Evolutionary conservation across 78 protist genomes (phyloP).

Genomic region (Dictyostelium brefeldianum): DNA sequence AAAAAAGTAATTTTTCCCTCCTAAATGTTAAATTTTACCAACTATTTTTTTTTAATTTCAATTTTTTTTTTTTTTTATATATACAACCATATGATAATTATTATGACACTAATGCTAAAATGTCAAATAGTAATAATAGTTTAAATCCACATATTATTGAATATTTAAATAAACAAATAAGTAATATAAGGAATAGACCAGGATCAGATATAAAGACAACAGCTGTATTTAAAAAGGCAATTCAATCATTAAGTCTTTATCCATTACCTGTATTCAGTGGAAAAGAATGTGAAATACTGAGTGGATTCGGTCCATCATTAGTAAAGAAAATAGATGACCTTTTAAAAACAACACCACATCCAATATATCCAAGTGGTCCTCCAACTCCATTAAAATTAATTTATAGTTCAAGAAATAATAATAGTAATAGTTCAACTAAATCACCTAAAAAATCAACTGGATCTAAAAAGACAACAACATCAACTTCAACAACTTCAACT

Average conservation of each 20-base stretch:
- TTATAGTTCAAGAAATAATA: background rate
- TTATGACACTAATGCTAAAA: background rate
- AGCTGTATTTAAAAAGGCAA: slow-evolving; percentile 38
- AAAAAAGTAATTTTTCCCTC: no score
- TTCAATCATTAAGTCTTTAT: slow-evolving; percentile 30
- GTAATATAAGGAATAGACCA: background rate
- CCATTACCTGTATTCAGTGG: slow-evolving; percentile 58
- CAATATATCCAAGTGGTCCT: slow-evolving; percentile 53
- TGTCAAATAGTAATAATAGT: background rate
- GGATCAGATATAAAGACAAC: slow-evolving; percentile 38
- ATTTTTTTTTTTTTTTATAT: background rate
- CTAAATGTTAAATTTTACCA: background rate
- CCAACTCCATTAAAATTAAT: slow-evolving; percentile 51
- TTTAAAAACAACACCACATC: slow-evolving; percentile 29
- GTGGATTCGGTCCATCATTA: slow-evolving; percentile 61
- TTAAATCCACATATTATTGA: slow-evolving; percentile 7
- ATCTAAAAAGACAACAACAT: background rate
- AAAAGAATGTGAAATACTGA: slow-evolving; percentile 51
- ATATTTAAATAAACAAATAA: slow-evolving; percentile 7
- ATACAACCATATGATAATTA: background rate
- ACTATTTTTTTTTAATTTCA: background rate
- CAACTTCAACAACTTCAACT: background rate
- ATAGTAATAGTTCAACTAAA: background rate
- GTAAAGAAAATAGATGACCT: slow-evolving; percentile 18
- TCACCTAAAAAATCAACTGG: background rate